Base-by-base conservation (phyloP, 345 rosid genomes). In the Cochlearia excelsa region DNA sequence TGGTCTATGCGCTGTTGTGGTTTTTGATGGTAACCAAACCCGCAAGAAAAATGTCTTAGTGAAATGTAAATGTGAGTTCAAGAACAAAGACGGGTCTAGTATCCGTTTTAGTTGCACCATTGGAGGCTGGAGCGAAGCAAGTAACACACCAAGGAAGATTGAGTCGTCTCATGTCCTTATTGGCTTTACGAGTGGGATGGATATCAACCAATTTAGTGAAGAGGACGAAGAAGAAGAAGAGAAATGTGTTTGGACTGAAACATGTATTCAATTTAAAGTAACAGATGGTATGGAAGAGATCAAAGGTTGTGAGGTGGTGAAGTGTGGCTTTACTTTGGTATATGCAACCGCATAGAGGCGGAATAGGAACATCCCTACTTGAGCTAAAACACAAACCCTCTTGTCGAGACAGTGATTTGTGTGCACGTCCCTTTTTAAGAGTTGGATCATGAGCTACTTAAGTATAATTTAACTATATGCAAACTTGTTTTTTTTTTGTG, bases 91-190 rank as follows among this genome's bases (percentile, higher is more conserved):
- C 6, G 37, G 37, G 37, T 34, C 37, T 34, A 34, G 37, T 34
- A 34, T 34, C 6, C 38, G 4, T 3, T 48, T 57, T 31, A 29
- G 3, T 1, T 57, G 7, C 56, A 40, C 10, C 3, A 1, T 48
- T 39, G 63, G 57, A 1, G 1, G 56, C 23, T 66, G 70, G 70
- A 57, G 40, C 10, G 42, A 23, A 26, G 4, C 35, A 43, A n/a
- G 50, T 29, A 47, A 30, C 9, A 41, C 16, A 4, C 23, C 3
- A 0, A 0, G 0, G 11, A 41, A 7, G 9, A 40, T 7, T 23
- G 63, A 30, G 1, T 1, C 58, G 0, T 23, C 55, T 31, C 70
- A 57, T 49, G 50, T 57, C 34, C 48, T 66, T 48, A n/a, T 66
- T 56, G 56, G 57, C 42, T 56, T 9, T 39, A 3, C 7, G 1